These are phyloP conservation scores for Atractiella rhizophila DNA, from an alignment of 768 basidiomycete genomes.

Conservation along the genomic window DNA sequence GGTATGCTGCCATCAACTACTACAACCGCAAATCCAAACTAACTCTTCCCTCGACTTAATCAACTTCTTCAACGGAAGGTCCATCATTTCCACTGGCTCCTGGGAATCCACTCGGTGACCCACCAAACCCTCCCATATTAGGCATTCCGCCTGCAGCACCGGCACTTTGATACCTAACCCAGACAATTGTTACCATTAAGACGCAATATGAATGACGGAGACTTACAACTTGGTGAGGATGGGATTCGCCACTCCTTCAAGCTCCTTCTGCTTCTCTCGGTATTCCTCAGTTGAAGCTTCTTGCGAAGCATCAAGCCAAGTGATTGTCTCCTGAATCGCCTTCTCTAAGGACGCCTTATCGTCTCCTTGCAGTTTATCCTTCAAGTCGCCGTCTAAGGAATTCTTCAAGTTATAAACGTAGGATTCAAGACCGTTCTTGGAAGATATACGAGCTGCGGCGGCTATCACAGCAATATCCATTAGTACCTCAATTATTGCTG, in stretches of 20 bases:
- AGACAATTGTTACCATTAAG: conserved; percentile 31
- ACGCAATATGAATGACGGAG: neutral
- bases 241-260: conserved; percentile 52
- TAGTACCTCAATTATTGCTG: too few species aligned
- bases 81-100: conserved; percentile 31
- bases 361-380: conserved; percentile 61
- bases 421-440: conserved; percentile 84
- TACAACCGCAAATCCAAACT: too few species aligned
- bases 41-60: too few species aligned
- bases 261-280: conserved; percentile 73
- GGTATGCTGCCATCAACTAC: too few species aligned
- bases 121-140: too few species aligned
- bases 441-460: conserved; percentile 48
- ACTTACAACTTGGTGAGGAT: conserved; percentile 37
- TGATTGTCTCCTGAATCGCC: conserved; percentile 57
- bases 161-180: conserved; percentile 30
- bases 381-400: conserved; percentile 57
- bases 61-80: conserved; percentile 7
- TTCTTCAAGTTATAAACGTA: conserved; percentile 89
- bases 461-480: too few species aligned
- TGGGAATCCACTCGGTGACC: conserved; percentile 19
- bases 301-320: conserved; percentile 57
- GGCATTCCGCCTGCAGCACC: conserved; percentile 49
- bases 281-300: conserved; percentile 88
- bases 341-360: conserved; percentile 64